Percentiles rank a stretch among this genome's conserved stretches.
Evolutionary conservation across 495 filamentous ascomycete species (phyloP).

Genomic region (Daldinia loculata): DNA sequence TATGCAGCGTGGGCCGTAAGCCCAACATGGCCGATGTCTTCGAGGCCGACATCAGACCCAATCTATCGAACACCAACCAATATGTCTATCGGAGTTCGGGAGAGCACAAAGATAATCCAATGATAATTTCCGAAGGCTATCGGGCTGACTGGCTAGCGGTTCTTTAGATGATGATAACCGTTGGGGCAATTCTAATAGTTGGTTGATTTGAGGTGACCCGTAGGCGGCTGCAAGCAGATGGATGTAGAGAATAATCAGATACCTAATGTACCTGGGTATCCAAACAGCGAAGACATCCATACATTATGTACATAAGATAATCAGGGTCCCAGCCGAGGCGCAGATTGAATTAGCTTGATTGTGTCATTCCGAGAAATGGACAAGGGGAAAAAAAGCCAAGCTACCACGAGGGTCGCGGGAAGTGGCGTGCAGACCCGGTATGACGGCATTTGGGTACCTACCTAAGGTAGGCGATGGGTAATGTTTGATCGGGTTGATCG

Average conservation of each 20-base stretch:
- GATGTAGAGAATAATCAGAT: neutral
- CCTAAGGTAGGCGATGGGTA: neutral
- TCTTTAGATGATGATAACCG: neutral
- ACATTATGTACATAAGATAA: neutral
- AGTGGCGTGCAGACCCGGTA: constrained; percentile 36
- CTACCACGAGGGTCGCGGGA: constrained; percentile 20
- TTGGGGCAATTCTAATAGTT: constrained; percentile 1
- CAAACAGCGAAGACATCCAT: neutral
- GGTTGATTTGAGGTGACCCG: constrained; percentile 1
- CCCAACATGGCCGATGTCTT: constrained; percentile 22
- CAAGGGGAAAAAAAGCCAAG: constrained; percentile 13
- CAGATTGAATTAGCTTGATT: constrained; percentile 29
- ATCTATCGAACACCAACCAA: constrained; percentile 1
- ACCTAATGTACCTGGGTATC: neutral
- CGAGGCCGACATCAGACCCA: constrained; percentile 9
- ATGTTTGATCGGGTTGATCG: constrained; percentile 21
- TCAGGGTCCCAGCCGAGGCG: constrained; percentile 1
- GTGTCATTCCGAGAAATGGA: constrained; percentile 23
- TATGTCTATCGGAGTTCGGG: neutral
- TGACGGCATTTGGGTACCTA: constrained; percentile 35
- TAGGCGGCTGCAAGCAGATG: neutral
- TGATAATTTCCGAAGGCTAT: neutral
- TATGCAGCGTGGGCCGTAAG: constrained; percentile 32
- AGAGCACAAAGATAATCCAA: neutral
- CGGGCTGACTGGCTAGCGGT: neutral